Evolutionary conservation across 768 basidiomycete species (phyloP).

Genomic region (Leccinum barrowsii): DNA sequence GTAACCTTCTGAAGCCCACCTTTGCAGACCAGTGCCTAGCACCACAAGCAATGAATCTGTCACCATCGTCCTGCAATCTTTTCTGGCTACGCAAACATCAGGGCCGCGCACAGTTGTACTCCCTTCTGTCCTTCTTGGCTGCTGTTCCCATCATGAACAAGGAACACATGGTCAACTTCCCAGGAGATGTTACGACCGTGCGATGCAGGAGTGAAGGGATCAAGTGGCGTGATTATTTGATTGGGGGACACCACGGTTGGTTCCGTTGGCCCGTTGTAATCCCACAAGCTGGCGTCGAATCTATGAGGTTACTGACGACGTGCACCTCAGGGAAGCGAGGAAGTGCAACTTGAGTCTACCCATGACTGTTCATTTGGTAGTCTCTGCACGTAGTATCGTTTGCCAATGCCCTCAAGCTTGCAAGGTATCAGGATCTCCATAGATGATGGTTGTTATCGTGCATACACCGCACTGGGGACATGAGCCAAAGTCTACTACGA

Average conservation of each 20-base stretch:
- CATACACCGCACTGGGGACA: background rate
- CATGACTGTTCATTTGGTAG: background rate
- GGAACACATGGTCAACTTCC: background rate
- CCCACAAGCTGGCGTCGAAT: background rate
- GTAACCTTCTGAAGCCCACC: background rate
- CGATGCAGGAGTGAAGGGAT: background rate
- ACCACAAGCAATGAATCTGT: background rate
- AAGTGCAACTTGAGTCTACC: background rate
- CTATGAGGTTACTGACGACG: background rate
- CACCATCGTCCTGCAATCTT: background rate
- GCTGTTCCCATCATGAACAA: conserved; percentile 1
- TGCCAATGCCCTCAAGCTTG: background rate
- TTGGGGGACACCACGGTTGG: background rate
- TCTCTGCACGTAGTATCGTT: background rate
- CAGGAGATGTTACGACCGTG: background rate
- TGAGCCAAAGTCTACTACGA: background rate
- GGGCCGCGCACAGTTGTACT: conserved; percentile 91
- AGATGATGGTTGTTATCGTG: background rate
- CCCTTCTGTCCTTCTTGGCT: conserved; percentile 58
- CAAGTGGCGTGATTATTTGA: background rate
- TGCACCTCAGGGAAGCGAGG: background rate
- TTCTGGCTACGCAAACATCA: conserved; percentile 33
- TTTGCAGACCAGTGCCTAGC: background rate
- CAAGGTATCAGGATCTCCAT: background rate
- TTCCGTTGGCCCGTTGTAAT: background rate